Conservation (phyloP, 352 stramenopile genomes). For the Synura sp. region DNA sequence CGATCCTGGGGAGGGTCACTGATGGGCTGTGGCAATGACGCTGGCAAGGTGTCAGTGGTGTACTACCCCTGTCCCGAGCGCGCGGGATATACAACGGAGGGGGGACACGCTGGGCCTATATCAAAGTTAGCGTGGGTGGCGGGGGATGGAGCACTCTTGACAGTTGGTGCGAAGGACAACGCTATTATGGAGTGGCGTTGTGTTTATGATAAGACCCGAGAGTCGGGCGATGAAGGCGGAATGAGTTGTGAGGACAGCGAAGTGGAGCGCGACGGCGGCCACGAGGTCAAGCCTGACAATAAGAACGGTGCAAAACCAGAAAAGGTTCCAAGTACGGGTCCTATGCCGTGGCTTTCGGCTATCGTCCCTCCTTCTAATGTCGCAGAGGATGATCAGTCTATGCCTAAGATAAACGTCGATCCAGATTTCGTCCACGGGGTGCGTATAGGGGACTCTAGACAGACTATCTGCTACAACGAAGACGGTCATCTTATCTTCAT, state of each 20-base stretch:
- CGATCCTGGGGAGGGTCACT: not conserved
- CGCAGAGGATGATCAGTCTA: not conserved
- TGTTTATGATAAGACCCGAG: not conserved
- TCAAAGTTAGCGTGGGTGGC: not conserved
- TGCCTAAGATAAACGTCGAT: not conserved
- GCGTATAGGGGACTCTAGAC: not conserved
- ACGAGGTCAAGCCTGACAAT: not conserved
- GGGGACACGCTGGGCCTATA: not conserved
- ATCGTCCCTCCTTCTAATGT: not conserved
- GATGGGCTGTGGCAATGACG: not conserved
- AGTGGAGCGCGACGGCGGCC: not conserved
- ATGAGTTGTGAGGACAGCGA: conserved; percentile 11
- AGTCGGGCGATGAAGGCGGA: conserved; percentile 3
- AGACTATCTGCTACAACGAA: not conserved
- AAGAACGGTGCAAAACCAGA: not conserved
- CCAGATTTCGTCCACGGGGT: not conserved
- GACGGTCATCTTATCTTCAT: not conserved
- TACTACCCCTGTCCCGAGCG: not conserved
- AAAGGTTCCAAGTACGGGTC: not conserved
- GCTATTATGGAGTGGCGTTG: not conserved
- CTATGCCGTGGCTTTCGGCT: not conserved
- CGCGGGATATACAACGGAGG: not conserved
- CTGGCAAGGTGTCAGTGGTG: not conserved
- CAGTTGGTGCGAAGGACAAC: not conserved
- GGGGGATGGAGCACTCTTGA: not conserved